Evolutionary conservation across 2,329 filamentous ascomycete genomes (phyloP).

Genomic region (Alternaria rosae): DNA sequence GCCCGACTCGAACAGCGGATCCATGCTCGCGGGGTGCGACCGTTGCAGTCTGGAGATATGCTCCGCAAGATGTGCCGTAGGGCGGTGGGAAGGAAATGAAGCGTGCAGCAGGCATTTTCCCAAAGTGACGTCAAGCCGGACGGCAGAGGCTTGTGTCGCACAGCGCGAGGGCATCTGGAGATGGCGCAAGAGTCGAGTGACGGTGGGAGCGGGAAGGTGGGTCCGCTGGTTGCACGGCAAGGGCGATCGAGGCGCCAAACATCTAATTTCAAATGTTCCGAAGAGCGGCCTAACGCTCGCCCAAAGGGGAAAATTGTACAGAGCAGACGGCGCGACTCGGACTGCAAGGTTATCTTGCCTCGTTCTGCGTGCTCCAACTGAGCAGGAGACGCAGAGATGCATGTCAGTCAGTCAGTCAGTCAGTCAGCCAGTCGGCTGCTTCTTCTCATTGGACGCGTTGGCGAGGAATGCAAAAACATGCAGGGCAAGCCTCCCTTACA

Average conservation of each 20-base stretch:
- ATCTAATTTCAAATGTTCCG: slow-evolving; percentile 44
- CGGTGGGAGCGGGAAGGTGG: slow-evolving; percentile 18
- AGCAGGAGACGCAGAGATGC: slow-evolving; percentile 5
- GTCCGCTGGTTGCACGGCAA: slow-evolving; percentile 29
- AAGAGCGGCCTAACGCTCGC: slow-evolving; percentile 13
- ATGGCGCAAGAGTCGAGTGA: slow-evolving; percentile 20
- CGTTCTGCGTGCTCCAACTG: neutral
- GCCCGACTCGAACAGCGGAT: neutral
- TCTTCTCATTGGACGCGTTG: slow-evolving; percentile 15
- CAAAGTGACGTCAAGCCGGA: slow-evolving; percentile 27
- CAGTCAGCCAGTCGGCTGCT: neutral
- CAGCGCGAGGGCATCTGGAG: slow-evolving; percentile 1
- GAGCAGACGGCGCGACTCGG: slow-evolving; percentile 1
- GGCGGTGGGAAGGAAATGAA: slow-evolving; percentile 18
- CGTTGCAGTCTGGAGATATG: slow-evolving; percentile 1
- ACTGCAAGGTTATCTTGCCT: neutral
- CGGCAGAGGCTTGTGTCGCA: slow-evolving; percentile 4
- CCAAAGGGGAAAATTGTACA: slow-evolving; percentile 23
- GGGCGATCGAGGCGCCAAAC: slow-evolving; percentile 25
- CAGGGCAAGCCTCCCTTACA: slow-evolving; percentile 29
- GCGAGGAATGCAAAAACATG: slow-evolving; percentile 22
- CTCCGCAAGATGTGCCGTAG: slow-evolving; percentile 3
- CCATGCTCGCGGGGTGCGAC: neutral
- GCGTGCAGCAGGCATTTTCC: neutral
- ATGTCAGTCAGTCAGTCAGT: neutral